phyloP scores from a whole-genome alignment of 1,284 basidiomycete genomes.

The Tilletia indica region DNA sequence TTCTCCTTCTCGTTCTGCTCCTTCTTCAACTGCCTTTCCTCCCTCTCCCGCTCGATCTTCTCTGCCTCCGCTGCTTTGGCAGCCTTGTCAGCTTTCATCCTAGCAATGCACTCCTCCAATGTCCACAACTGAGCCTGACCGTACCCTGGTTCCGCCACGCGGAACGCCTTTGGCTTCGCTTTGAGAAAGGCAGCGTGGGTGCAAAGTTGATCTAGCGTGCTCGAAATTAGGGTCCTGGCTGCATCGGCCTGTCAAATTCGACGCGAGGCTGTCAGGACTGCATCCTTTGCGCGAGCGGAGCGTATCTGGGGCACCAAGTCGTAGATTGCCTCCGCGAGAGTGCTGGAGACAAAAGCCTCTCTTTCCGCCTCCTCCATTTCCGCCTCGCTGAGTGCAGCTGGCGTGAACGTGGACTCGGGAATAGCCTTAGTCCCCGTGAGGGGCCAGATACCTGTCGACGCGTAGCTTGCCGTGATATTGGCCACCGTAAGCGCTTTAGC shows the following conservation, averaged over 20 bases:
- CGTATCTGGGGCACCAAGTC: background rate
- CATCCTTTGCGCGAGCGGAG: background rate
- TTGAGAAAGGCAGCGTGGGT: background rate
- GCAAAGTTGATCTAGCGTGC: background rate
- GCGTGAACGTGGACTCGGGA: background rate
- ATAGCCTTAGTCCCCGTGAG: background rate
- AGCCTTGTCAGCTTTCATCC: background rate
- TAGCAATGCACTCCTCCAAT: background rate
- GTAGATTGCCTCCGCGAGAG: background rate
- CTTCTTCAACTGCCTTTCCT: background rate
- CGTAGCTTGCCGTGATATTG: no score
- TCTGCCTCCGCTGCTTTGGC: background rate
- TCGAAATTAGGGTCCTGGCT: background rate
- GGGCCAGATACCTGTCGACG: no score
- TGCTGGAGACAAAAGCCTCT: background rate
- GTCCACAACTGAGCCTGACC: background rate
- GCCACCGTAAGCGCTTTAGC: no score
- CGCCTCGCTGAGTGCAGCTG: background rate
- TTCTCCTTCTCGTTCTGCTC: background rate
- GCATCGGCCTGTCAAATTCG: background rate
- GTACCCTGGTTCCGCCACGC: background rate
- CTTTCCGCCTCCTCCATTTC: background rate
- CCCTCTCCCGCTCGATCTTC: background rate
- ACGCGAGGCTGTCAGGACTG: background rate
- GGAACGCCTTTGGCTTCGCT: background rate